Evolutionary conservation across 768 basidiomycete genomes (phyloP).

Genomic region (Harrya chromipes): DNA sequence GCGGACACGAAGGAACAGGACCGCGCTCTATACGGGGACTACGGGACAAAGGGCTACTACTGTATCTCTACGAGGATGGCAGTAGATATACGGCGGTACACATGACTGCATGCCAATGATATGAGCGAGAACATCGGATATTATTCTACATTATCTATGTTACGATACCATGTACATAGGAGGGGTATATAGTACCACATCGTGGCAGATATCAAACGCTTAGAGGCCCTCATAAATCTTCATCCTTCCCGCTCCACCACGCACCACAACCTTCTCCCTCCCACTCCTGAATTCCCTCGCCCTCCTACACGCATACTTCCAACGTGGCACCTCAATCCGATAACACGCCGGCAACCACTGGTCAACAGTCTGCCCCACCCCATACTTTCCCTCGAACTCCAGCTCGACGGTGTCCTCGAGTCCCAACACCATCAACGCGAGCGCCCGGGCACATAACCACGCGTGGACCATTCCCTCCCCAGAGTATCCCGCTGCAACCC

Average conservation of each 20-base stretch:
- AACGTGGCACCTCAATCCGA: conserved; percentile 14
- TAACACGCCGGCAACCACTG: conserved; percentile 28
- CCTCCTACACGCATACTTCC: conserved; percentile 3
- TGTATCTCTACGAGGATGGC: no score
- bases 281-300: conserved; percentile 3
- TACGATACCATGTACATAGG: no score
- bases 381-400: conserved; percentile 18
- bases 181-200: background rate
- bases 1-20: no score
- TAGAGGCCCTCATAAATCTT: conserved; percentile 20
- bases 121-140: no score
- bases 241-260: conserved; percentile 25
- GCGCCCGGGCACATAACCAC: conserved; percentile 57
- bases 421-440: conserved; percentile 58
- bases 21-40: no score
- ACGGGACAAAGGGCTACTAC: no score
- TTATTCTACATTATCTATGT: no score
- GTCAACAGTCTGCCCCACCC: conserved; percentile 17
- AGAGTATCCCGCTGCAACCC: conserved; percentile 67
- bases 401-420: conserved; percentile 22
- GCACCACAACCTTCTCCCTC: background rate
- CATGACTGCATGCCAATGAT: no score
- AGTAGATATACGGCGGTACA: no score
- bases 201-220: background rate
- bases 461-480: conserved; percentile 77